Evolutionary conservation across 371 early-diverging fungal genomes (phyloP), one percentile per base, ranked within the genome.

Genomic region (Mortierella sp.): DNA sequence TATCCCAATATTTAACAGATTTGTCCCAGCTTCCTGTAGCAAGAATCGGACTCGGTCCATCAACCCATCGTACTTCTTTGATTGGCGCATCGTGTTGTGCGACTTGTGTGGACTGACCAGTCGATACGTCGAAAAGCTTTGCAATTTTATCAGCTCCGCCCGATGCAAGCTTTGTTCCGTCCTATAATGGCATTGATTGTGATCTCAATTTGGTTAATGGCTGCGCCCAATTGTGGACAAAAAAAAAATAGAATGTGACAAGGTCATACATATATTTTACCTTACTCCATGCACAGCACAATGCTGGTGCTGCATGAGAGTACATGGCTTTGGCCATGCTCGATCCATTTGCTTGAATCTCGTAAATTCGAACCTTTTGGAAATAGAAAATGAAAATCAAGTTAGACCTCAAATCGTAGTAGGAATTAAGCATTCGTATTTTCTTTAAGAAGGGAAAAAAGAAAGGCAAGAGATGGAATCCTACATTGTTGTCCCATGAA

Each of bases 401-500:
- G 26, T 30, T 28, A 54, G 5, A 54, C 26, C 20, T 20, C n/a
- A 20, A 52, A n/a, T 52, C 18, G 9, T 24, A 4, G 2, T 20
- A 52, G 20, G 24, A 18, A 9, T 52, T 52, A 47, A 47, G 47
- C n/a, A n/a, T 20, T 52, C n/a, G 3, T 39, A 3, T 59, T 30
- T 30, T 30, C 16, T 6, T 64, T 30, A 39, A 22, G 14, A n/a
- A 65, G 10, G 12, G 4, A 55, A 55, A 20, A 55, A 55, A 28
- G 16, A 16, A 14, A 28, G 55, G 9, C 9, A 51, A n/a, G n/a
- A 5, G 9, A 22, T 1, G 8, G 51, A 51, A 5, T 47, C 72
- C 58, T 89, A 95, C 97, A 85, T 93, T 92, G 83, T 95, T 95
- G 86, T 98, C 97, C 97, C 98, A 98, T 10, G 96, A 95, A 22